These are phyloP conservation scores for Ichthyophthirius multifiliis DNA, from an alignment of 169 alveolate genomes.

Conservation along the genomic window DNA sequence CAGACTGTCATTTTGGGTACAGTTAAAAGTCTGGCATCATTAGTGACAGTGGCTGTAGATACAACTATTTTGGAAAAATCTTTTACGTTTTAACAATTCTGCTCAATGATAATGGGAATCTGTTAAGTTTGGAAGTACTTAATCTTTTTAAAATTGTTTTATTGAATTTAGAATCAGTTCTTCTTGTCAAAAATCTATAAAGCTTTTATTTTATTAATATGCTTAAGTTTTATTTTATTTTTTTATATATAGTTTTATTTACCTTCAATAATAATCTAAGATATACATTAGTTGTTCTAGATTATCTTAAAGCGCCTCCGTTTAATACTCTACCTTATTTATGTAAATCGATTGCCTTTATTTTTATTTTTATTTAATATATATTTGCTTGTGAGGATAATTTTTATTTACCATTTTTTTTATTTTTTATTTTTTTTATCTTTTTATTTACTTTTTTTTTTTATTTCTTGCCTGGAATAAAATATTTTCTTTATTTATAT, in stretches of 20 bases:
- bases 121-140: slow-evolving; percentile 52
- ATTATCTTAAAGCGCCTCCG: slow-evolving; percentile 28
- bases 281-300: slow-evolving; percentile 50
- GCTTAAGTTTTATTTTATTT: not conserved
- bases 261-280: slow-evolving; percentile 49
- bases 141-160: slow-evolving; percentile 65
- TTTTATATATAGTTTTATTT: not conserved
- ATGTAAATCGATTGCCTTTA: slow-evolving; percentile 50
- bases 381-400: too few relatives aligned
- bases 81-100: slow-evolving; percentile 54
- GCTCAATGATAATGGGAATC: slow-evolving; percentile 67
- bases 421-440: too few relatives aligned
- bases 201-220: not conserved
- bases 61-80: slow-evolving; percentile 63
- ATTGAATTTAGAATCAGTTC: slow-evolving; percentile 64
- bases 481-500: too few relatives aligned
- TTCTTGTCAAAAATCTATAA: slow-evolving; percentile 34
- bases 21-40: slow-evolving; percentile 68
- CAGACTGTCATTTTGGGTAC: slow-evolving; percentile 68
- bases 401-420: too few relatives aligned
- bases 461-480: too few relatives aligned
- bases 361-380: too few relatives aligned
- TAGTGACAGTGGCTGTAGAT: slow-evolving; percentile 75
- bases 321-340: slow-evolving; percentile 45
- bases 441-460: too few relatives aligned